Conservation (phyloP, 257 asterid genomes). For the Nicotiana knightiana region DNA sequence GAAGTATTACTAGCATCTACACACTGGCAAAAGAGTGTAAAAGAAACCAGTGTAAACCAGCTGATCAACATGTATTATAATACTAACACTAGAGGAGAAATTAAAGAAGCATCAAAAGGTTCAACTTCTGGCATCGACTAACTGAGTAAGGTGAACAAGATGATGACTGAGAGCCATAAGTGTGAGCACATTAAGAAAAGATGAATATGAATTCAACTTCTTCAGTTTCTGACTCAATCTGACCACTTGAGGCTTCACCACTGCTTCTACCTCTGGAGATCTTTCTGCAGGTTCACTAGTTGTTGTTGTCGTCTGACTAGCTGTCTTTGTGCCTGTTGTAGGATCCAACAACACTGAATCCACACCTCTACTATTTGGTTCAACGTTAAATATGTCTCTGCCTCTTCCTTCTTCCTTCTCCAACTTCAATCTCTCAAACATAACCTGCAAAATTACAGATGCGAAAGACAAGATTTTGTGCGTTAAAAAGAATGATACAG, state of each 20-base stretch:
- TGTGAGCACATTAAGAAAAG: constrained; percentile 51
- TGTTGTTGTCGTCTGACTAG: not conserved
- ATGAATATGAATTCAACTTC: constrained; percentile 55
- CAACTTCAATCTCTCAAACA: constrained; percentile 60
- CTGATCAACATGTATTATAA: not conserved
- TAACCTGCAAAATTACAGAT: constrained; percentile 32
- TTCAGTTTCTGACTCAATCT: constrained; percentile 29
- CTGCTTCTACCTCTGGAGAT: constrained; percentile 2
- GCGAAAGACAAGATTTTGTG: not conserved
- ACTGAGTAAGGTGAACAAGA: constrained; percentile 44
- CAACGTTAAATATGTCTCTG: constrained; percentile 9
- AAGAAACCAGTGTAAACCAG: not conserved
- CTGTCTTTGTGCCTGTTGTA: not conserved
- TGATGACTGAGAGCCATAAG: constrained; percentile 58
- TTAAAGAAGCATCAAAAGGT: too few species aligned
- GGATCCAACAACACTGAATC: constrained; percentile 12
- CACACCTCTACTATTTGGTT: not conserved
- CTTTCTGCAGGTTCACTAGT: constrained; percentile 12
- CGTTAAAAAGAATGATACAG: too few species aligned
- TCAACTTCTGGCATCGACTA: not conserved
- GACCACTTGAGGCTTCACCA: constrained; percentile 21
- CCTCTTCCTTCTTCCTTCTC: constrained; percentile 69
- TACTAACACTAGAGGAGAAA: too few species aligned
- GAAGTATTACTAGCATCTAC: not conserved
- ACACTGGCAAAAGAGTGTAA: not conserved